Evolutionary conservation across 1,284 basidiomycete species (phyloP).

Genomic region (Cryptococcus hybrid): DNA sequence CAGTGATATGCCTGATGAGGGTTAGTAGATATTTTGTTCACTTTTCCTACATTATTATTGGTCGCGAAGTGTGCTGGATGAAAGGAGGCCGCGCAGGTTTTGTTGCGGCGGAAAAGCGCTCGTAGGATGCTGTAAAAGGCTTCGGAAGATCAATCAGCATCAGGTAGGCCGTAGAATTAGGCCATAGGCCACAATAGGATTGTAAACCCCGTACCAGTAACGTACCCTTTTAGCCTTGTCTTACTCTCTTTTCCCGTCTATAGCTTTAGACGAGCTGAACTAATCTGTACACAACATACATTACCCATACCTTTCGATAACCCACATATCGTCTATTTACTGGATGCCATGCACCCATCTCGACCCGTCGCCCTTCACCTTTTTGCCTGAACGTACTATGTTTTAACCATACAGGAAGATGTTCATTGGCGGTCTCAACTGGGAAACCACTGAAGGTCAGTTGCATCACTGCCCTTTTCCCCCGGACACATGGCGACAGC

Average conservation of each 20-base stretch:
- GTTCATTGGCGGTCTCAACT: constrained; percentile 95
- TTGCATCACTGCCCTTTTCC: constrained; percentile 1
- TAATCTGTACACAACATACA: constrained; percentile 6
- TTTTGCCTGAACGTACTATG: background rate
- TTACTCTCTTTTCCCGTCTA: background rate
- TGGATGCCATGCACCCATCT: background rate
- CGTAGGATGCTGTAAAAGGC: too few relatives aligned
- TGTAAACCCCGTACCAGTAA: constrained; percentile 2
- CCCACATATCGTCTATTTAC: constrained; percentile 3
- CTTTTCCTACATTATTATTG: constrained; percentile 3
- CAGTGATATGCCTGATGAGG: constrained; percentile 96
- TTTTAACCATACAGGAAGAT: constrained; percentile 71
- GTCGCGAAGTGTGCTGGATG: constrained; percentile 2
- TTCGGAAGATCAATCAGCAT: too few relatives aligned
- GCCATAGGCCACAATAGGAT: constrained; percentile 2
- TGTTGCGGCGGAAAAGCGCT: background rate
- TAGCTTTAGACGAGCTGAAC: constrained; percentile 13
- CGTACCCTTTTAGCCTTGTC: constrained; percentile 7
- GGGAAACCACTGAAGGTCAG: constrained; percentile 92
- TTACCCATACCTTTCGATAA: background rate
- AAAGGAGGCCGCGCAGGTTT: background rate
- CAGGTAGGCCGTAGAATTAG: background rate
- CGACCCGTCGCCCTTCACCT: background rate
- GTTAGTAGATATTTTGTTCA: constrained; percentile 61
- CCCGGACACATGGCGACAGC: constrained; percentile 56